These are phyloP conservation scores for Thelonectria discophora DNA, from an alignment of 2,329 filamentous ascomycete species.

Conservation along the genomic window DNA sequence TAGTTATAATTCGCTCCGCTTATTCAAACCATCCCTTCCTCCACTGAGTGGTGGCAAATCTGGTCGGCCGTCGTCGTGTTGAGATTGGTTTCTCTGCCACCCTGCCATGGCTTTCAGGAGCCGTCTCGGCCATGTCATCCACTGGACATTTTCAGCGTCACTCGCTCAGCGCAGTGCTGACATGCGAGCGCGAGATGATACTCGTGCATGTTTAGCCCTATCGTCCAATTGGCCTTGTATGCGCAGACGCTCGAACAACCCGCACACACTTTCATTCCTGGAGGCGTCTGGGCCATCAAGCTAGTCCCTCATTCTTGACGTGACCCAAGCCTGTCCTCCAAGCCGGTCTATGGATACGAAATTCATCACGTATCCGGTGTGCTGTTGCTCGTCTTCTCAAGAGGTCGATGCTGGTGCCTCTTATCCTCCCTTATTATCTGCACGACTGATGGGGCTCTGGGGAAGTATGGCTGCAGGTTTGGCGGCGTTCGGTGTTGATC, in stretches of 20 bases:
- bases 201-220: neutral
- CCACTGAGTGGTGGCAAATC: no score
- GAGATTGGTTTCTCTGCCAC: no score
- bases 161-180: neutral
- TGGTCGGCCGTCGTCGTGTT: no score
- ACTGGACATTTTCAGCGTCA: no score
- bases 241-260: neutral
- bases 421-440: no score
- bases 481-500: no score
- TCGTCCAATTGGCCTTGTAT: neutral
- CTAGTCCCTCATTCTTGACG: neutral
- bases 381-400: neutral
- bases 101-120: no score
- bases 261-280: neutral
- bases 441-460: no score
- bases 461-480: neutral
- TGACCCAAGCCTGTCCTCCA: neutral
- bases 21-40: no score
- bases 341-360: neutral
- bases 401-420: neutral
- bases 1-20: no score
- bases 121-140: no score
- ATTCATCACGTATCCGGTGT: neutral
- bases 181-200: neutral
- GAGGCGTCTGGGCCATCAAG: neutral